Base-by-base conservation (phyloP, 257 asterid species). In the Vinca minor region DNA sequence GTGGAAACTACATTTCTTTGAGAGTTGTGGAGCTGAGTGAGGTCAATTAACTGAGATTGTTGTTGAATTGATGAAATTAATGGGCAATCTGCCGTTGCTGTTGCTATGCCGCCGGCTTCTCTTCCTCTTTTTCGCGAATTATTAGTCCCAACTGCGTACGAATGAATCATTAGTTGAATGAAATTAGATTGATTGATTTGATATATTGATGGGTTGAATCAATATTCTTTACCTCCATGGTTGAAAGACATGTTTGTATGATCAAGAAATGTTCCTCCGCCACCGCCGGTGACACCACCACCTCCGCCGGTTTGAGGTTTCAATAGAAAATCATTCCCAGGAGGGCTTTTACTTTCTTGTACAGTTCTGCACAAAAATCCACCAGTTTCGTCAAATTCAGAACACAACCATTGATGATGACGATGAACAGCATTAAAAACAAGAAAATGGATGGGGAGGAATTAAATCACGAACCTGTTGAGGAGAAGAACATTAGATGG, bases 401-500 rank as follows among this genome's bases (percentile, higher is more conserved):
- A 3, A 11, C 15, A 23, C 17, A 34, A n/a, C n/a, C n/a, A n/a
- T n/a, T n/a, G n/a, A n/a, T n/a, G n/a, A n/a, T n/a, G n/a, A n/a
- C n/a, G n/a, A n/a, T n/a, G n/a, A n/a, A n/a, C n/a, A n/a, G n/a
- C n/a, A n/a, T n/a, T n/a, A n/a, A n/a, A n/a, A n/a, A n/a, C n/a
- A 34, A 34, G 7, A 34, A 34, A 34, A 7, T 34, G 3, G 17
- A 62, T 55, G n/a, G 47, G 47, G 18, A 64, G 28, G 28, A 42
- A 41, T 3, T 25, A 6, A 18, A 25, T 2, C 15, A 48, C 11
- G 17, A 11, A 76, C 84, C 84, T 79, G 79, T 73, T 76, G 1
- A 73, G 65, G 13, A 79, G 66, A 29, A 72, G 79, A 64, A 73
- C 72, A 49, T 75, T 77, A 23, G 85, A 81, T 8, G 83, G 74